These are phyloP conservation scores for Takakia lepidozioides DNA, from an alignment of 225 moss, liverwort and hornwort genomes.

Conservation along the genomic window DNA sequence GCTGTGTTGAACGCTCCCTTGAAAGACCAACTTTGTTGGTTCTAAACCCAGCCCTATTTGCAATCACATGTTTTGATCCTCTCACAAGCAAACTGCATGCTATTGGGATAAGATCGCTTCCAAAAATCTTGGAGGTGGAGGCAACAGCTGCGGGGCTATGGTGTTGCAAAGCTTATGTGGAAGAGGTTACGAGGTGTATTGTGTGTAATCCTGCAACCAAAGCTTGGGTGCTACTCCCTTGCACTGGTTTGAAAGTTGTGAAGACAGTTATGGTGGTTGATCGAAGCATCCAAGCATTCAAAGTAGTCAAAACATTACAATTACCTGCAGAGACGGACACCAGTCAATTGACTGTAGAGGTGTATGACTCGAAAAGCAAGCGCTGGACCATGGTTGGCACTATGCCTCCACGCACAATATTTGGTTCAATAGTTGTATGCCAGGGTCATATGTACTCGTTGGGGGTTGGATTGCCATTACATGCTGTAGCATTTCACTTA, in stretches of 20 bases:
- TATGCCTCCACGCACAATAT: neutral
- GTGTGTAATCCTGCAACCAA: neutral
- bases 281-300: neutral
- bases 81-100: neutral
- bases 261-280: constrained; percentile 2
- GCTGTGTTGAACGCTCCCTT: too few species aligned
- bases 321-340: neutral
- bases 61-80: constrained; percentile 1
- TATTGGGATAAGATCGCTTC: neutral
- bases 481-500: neutral
- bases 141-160: constrained; percentile 1
- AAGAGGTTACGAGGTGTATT: neutral
- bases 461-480: neutral
- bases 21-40: too few species aligned
- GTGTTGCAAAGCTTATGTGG: constrained; percentile 1
- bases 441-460: neutral
- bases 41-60: too few species aligned
- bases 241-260: neutral
- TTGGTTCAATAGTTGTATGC: neutral
- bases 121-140: neutral
- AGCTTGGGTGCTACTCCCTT: neutral
- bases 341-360: neutral
- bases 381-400: neutral
- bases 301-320: neutral
- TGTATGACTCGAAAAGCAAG: neutral